Percentiles rank a stretch among this genome's conserved stretches.
Evolutionary conservation across 2,329 filamentous ascomycete species (phyloP).

Genomic region (Botrytis squamosa): DNA sequence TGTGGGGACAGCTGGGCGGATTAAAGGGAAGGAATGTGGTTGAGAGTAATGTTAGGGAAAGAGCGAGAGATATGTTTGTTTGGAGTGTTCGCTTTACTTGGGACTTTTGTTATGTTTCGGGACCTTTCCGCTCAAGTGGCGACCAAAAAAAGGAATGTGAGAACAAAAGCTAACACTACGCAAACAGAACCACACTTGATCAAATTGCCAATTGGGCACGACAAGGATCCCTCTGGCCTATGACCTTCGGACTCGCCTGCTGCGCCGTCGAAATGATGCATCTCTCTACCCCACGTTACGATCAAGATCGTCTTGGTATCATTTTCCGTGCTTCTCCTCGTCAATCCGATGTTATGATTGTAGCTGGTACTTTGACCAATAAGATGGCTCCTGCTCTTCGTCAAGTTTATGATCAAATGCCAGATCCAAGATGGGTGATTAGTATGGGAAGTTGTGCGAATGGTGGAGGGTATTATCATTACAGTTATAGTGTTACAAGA

Average conservation of each 20-base stretch:
- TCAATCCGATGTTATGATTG: conserved; percentile 91
- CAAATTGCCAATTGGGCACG: conserved; percentile 80
- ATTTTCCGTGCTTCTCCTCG: conserved; percentile 87
- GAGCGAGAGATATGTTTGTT: background rate
- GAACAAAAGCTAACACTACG: conserved; percentile 19
- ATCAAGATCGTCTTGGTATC: conserved; percentile 84
- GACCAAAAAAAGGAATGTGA: background rate
- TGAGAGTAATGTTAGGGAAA: background rate
- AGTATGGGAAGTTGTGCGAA: conserved; percentile 85
- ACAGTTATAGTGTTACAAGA: conserved; percentile 74
- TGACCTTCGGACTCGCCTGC: conserved; percentile 86
- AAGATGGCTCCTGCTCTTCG: conserved; percentile 92
- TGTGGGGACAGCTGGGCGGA: too few relatives aligned
- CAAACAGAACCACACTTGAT: conserved; percentile 69
- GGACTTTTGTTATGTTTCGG: background rate
- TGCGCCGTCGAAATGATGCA: conserved; percentile 95
- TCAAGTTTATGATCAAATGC: conserved; percentile 95
- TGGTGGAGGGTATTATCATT: conserved; percentile 84
- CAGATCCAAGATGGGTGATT: conserved; percentile 81
- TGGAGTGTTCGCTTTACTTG: background rate
- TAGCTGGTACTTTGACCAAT: conserved; percentile 89
- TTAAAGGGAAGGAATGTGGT: background rate
- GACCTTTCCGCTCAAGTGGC: background rate
- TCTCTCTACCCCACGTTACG: conserved; percentile 81
- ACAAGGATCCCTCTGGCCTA: conserved; percentile 82